These are phyloP conservation scores for Thamnidium elegans DNA, from an alignment of 192 early-diverging fungal genomes.

Conservation along the genomic window DNA sequence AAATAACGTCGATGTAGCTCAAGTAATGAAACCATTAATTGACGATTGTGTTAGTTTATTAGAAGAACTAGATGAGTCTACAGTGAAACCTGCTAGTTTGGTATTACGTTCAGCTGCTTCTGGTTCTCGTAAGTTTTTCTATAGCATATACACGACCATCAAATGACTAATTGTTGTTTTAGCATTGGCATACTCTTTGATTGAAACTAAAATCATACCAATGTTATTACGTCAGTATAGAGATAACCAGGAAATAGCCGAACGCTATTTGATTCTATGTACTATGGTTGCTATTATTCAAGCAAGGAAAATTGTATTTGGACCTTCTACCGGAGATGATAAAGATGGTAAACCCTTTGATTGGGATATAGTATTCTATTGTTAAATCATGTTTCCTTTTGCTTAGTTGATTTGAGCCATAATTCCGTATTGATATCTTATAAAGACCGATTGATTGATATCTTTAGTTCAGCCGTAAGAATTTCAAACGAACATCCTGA, in stretches of 20 bases:
- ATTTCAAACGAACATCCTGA: conserved; percentile 72
- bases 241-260: conserved; percentile 47
- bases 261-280: conserved; percentile 12
- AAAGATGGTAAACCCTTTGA: background rate
- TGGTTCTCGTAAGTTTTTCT: conserved; percentile 46
- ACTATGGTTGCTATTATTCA: conserved; percentile 13
- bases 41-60: conserved; percentile 57
- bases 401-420: conserved; percentile 47
- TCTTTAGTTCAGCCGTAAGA: conserved; percentile 65
- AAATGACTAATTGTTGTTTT: background rate
- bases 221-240: conserved; percentile 59
- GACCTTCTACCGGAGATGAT: background rate
- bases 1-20: background rate
- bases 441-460: conserved; percentile 71
- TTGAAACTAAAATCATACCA: conserved; percentile 60
- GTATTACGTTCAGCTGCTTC: conserved; percentile 62
- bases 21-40: conserved; percentile 47
- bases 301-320: conserved; percentile 10
- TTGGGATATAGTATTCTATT: no score
- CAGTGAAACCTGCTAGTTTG: conserved; percentile 61
- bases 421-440: conserved; percentile 60
- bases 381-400: background rate
- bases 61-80: conserved; percentile 61
- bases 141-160: background rate
- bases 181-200: conserved; percentile 57